Evolutionary conservation across 177 flowering plant genomes (phyloP), one percentile per base, ranked within the genome.

Genomic region (Telopea speciosissima): DNA sequence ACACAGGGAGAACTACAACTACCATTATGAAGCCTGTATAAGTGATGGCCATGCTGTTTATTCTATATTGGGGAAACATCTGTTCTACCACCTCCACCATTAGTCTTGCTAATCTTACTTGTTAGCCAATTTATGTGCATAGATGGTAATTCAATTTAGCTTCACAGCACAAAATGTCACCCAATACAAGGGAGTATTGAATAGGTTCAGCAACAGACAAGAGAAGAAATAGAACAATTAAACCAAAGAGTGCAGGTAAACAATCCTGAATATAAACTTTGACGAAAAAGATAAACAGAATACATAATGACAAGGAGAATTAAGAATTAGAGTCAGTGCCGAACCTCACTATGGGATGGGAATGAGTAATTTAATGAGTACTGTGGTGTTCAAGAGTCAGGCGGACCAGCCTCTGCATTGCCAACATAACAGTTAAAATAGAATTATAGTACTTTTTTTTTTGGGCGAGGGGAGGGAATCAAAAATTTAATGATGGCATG

Each of bases 341-440:
- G 33, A 65, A 90, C 97, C 98, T 90, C 84, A 23, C 85, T 83
- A 69, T 80, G 59, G 17, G 93, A 83, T 25, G 91, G 95, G 74
- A 92, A 83, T 23, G 84, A 74, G 80, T 86, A 94, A 64, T 80
- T 78, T 24, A 67, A 62, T 21, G 79, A 74, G 70, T 87, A 94
- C 3, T 25, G 75, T 24, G 89, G 70, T 94, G 95, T 62, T 85
- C 85, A 16, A 82, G 62, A 65, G 98, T 94, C 68, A 81, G 64
- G 23, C 87, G 86, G 2, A 92, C 95, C 71, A 94, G 81, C 79
- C 73, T 86, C 97, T 94, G 98, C 86, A 81, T 77, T 76, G 80
- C 81, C 84, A 86, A 69, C 68, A 16, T 31, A 70, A 77, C 68
- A 79, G 81, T 52, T 66, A 21, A 75, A 62, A 59, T 63, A 75